phyloP scores from a whole-genome alignment of 352 stramenopile species.

The Blastocystis sp. region DNA sequence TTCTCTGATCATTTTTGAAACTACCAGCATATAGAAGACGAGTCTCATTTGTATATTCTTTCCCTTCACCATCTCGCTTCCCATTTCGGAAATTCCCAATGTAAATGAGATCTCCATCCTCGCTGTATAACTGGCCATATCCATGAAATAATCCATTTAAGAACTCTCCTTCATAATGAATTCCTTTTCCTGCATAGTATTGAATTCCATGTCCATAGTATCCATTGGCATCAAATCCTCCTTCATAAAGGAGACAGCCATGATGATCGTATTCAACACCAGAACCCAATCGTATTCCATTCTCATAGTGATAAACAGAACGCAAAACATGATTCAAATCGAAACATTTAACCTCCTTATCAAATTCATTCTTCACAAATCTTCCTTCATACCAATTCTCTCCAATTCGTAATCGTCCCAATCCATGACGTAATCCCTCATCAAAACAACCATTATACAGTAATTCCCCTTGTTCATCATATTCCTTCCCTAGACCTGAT shows the following conservation, averaged over 20 bases:
- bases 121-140: conserved; percentile 31
- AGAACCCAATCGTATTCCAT: background rate
- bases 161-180: conserved; percentile 48
- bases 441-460: conserved; percentile 13
- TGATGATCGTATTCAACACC: background rate
- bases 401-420: background rate
- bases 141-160: background rate
- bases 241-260: conserved; percentile 6
- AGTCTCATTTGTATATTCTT: conserved; percentile 12
- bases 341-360: background rate
- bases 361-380: background rate
- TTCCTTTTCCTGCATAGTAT: conserved; percentile 2
- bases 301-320: background rate
- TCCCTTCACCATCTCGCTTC: conserved; percentile 3
- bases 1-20: background rate
- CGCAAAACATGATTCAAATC: background rate
- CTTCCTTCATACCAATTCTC: background rate
- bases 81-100: conserved; percentile 38
- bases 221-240: background rate
- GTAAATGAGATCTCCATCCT: background rate
- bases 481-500: background rate
- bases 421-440: background rate
- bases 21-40: background rate
- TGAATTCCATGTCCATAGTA: conserved; percentile 5
- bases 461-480: background rate